Base-by-base conservation (phyloP, 1,139 yeast species). In the Lodderomyces margitis region DNA sequence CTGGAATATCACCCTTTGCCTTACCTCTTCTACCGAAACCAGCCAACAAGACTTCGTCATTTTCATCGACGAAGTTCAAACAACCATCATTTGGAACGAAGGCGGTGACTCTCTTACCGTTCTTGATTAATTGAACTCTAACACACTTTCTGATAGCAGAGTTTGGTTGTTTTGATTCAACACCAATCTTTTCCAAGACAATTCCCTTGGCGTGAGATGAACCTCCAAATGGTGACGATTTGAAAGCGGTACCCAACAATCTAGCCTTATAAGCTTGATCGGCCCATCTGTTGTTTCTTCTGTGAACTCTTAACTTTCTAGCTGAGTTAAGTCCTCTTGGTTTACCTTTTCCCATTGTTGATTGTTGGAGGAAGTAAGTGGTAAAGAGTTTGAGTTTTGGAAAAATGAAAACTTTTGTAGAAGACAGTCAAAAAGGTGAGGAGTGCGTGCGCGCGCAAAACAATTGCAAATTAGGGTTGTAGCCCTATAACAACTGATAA, bases 11-110 rank as follows among this genome's bases (percentile, higher is more conserved):
- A 85, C 99, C 98, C 96, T 94, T 94, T 74, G 99, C 98, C 86
- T 92, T 92, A 83, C 99, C 99, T 86, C 96, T 92, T 82, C 98
- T 89, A 87, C 99, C 99, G 88, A 94, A 94, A 83, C 99, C 99
- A 66, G 99, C 98, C 66, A 92, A 81, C 69, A 92, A 82, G 64
- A 92, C 98, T 78, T 92, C 98, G 80, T 92, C 98, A 83, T 92
- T 92, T 82, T 92, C 98, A 72, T 92, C 98, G 66, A 92, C 97
- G 64, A 85, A 92, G 92, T 92, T 92, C 76, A 91, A 81, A 85
- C 98, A 94, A 91, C 99, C 99, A 79, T 94, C 99, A 69, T 92
- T 92, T 78, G 99, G 98, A 72, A 94, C 99, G 95, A 94, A 94
- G 74, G 99, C 99, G 68, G 98, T 92, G 64, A 94, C 98, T 82